Evolutionary conservation across 1,284 basidiomycete species (phyloP), one percentile per base, ranked within the genome.

Genomic region (Trametes versicolor): DNA sequence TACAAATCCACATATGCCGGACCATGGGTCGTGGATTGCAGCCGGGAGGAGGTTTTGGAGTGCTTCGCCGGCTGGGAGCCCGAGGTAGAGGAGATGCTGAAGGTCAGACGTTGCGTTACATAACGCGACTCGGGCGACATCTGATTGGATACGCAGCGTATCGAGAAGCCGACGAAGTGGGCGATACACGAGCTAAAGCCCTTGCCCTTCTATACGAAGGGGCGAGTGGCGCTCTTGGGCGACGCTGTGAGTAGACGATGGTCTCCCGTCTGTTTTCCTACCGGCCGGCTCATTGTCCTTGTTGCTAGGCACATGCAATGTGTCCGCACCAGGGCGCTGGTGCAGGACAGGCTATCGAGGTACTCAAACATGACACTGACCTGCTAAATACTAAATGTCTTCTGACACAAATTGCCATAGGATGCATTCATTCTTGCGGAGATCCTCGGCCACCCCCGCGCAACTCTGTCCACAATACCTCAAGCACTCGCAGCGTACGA

Each of bases 371-470:
- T 37, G 21, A 9, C 5, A 9, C 19, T 13, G 23, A 32, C 3
- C 15, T n/a, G 25, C n/a, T 8, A 36, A 9, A n/a, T 39, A 21
- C 53, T 8, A 23, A 25, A 34, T n/a, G n/a, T 43, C 9, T 58
- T 56, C 13, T 29, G 17, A 29, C 25, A 13, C 2, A 48, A 10
- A 23, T 9, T 21, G 41, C 19, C 1, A 34, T 19, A 87, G 85
- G 85, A 88, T 65, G 85, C 85, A 1, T 86, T 80, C 64, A 74
- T 87, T 32, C 79, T 88, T 21, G 78, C 82, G 6, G 76, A 76
- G 2, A 69, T 87, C 39, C 80, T 88, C 23, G 83, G 83, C 8
- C 79, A 85, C 63, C 75, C 76, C 1, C 59, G 63, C 2, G 82
- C 82, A 7, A 83, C 76, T 0, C 73, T 74, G 9, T 71, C 74